These are phyloP conservation scores for Angomonas deanei DNA, from an alignment of 208 protist genomes.

Conservation along the genomic window DNA sequence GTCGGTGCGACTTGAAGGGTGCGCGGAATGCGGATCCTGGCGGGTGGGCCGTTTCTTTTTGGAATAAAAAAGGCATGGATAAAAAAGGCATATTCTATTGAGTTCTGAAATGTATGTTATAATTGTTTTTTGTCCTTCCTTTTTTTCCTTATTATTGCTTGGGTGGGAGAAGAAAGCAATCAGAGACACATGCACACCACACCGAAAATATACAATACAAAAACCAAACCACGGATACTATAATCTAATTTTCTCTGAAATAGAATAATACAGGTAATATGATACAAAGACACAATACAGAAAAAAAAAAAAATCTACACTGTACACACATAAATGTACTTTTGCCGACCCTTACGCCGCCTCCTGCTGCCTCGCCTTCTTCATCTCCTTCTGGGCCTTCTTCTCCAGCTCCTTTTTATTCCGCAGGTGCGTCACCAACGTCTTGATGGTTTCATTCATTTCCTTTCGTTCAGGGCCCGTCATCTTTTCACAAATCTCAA, in stretches of 20 bases:
- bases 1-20: not conserved
- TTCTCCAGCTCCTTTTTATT: constrained; percentile 60
- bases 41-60: not conserved
- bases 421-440: constrained; percentile 48
- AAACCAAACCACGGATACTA: not conserved
- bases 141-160: not conserved
- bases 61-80: not conserved
- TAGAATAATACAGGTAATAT: not conserved
- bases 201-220: not conserved
- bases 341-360: constrained; percentile 13
- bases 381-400: constrained; percentile 27
- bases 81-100: constrained; percentile 1
- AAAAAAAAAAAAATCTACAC: not conserved
- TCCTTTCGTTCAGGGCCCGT: constrained; percentile 45
- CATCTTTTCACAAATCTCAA: constrained; percentile 34
- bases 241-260: not conserved
- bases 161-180: not conserved
- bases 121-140: not conserved
- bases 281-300: not conserved
- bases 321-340: too few relatives aligned
- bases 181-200: not conserved
- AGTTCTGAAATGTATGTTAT: not conserved
- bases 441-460: constrained; percentile 46
- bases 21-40: too few relatives aligned
- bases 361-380: constrained; percentile 10